Conservation (phyloP, 1,284 basidiomycete genomes). For the Schizophyllum amplum region DNA sequence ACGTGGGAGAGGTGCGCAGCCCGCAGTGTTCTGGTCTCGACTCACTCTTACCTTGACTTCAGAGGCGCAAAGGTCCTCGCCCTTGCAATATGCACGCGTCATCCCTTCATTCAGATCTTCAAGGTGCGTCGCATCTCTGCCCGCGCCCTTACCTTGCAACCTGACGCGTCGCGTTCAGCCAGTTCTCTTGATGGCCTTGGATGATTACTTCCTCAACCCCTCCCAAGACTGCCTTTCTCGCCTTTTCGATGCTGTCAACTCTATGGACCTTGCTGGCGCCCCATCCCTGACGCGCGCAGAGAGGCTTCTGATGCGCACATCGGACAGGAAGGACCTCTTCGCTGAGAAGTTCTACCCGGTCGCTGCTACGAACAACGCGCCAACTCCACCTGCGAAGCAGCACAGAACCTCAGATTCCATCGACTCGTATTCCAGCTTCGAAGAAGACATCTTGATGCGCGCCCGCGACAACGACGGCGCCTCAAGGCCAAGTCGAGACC, state of each 20-base stretch:
- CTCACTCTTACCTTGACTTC: constrained; percentile 10
- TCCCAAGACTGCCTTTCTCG: constrained; percentile 83
- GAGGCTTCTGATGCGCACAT: constrained; percentile 82
- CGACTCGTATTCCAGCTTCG: constrained; percentile 60
- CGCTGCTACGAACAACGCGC: constrained; percentile 13
- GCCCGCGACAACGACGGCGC: constrained; percentile 26
- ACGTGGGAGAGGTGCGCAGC: constrained; percentile 66
- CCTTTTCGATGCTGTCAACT: constrained; percentile 89
- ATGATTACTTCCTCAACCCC: constrained; percentile 89
- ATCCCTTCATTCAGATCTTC: constrained; percentile 97
- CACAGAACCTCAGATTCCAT: constrained; percentile 49
- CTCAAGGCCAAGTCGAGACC: constrained; percentile 26
- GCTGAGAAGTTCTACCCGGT: constrained; percentile 60
- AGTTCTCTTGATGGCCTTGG: constrained; percentile 86
- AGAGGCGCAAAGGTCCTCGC: constrained; percentile 96
- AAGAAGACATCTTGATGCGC: constrained; percentile 49
- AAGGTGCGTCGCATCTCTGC: constrained; percentile 48
- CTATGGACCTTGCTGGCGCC: constrained; percentile 78
- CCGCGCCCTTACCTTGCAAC: constrained; percentile 1
- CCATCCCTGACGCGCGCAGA: constrained; percentile 76
- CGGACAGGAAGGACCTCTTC: constrained; percentile 89
- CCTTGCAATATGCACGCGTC: constrained; percentile 90
- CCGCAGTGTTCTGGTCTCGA: background rate
- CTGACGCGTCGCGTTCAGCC: constrained; percentile 47
- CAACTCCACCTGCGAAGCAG: constrained; percentile 19